Evolutionary conservation across 2,329 filamentous ascomycete species (phyloP), one percentile per base, ranked within the genome.

Genomic region (Fusarium tupiense): DNA sequence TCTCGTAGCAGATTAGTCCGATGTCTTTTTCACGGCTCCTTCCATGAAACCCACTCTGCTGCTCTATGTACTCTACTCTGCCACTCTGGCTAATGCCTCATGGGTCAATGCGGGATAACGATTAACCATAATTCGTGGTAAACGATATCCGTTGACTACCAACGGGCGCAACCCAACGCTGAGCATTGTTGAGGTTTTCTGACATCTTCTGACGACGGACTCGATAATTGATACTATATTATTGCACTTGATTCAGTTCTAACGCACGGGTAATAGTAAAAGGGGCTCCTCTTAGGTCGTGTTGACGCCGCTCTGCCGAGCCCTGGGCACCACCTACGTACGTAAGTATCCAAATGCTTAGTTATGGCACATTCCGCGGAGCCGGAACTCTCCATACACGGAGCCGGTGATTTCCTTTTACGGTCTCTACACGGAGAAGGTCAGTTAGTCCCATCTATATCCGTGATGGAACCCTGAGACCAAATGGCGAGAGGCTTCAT

Each of bases 381-480:
- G 70, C 70, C 70, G 71, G 66, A 41, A 61, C n/a, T 56, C 43
- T 19, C 64, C 69, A 70, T 12, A 22, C 56, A 61, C 70, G 69
- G 70, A 72, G 69, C 69, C 70, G 70, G 69, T 41, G 53, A 47
- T 60, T 65, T 64, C 47, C 68, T 54, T 47, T 50, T 60, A 50
- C 26, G 49, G 63, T 31, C 60, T 64, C 29, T 20, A 13, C 20
- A 56, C 35, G 24, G 52, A 56, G 35, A 37, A 38, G 33, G 7
- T 54, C 26, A 22, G 24, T 49, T 54, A 47, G 35, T 52, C 37
- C 44, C 49, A n/a, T 19, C 31, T 54, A 52, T 67, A 54, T 67
- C 47, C 58, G 67, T 53, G 35, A 65, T 54, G 59, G 31, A 63
- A 40, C 46, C 40, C n/a, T 41, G 47, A 20, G 26, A 53, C 17